phyloP scores from a whole-genome alignment of 768 basidiomycete species.

The Hygrocybe coccinea region DNA sequence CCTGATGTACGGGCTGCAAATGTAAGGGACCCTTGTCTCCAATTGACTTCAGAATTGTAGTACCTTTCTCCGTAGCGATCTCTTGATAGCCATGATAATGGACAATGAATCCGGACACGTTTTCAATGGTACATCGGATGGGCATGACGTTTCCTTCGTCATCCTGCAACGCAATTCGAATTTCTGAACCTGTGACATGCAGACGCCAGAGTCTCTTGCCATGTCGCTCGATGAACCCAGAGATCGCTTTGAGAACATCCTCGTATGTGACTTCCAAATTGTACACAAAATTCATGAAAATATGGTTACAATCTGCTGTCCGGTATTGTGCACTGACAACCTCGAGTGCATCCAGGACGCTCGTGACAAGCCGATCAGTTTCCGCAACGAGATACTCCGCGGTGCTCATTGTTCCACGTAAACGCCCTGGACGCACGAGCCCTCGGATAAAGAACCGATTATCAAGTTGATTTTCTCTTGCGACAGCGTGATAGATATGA shows the following conservation, averaged over 20 bases:
- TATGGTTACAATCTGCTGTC: slow-evolving; percentile 96
- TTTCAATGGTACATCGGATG: slow-evolving; percentile 97
- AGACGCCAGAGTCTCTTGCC: slow-evolving; percentile 98
- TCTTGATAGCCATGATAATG: slow-evolving; percentile 98
- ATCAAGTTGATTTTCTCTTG: slow-evolving; percentile 95
- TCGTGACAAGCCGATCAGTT: slow-evolving; percentile 93
- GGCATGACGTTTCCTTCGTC: slow-evolving; percentile 91
- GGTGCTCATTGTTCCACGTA: slow-evolving; percentile 86
- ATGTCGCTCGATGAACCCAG: slow-evolving; percentile 99
- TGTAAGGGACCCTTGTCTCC: slow-evolving; percentile 97
- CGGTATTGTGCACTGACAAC: slow-evolving; percentile 86
- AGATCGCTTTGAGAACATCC: slow-evolving; percentile 92
- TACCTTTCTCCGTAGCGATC: slow-evolving; percentile 92
- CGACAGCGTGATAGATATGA: slow-evolving; percentile 95
- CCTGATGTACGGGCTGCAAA: slow-evolving; percentile 87
- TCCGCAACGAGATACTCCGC: slow-evolving; percentile 99
- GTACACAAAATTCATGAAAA: slow-evolving; percentile 99
- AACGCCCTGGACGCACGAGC: slow-evolving; percentile 90
- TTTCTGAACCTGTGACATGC: slow-evolving; percentile 96
- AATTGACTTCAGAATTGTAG: slow-evolving; percentile 94
- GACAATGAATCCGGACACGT: slow-evolving; percentile 97
- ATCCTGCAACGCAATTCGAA: slow-evolving; percentile 92
- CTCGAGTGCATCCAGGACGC: slow-evolving; percentile 90
- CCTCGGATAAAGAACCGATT: slow-evolving; percentile 97
- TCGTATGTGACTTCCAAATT: slow-evolving; percentile 93